These are phyloP conservation scores for Xylaria multiplex DNA, from an alignment of 2,329 filamentous ascomycete species.

Conservation along the genomic window DNA sequence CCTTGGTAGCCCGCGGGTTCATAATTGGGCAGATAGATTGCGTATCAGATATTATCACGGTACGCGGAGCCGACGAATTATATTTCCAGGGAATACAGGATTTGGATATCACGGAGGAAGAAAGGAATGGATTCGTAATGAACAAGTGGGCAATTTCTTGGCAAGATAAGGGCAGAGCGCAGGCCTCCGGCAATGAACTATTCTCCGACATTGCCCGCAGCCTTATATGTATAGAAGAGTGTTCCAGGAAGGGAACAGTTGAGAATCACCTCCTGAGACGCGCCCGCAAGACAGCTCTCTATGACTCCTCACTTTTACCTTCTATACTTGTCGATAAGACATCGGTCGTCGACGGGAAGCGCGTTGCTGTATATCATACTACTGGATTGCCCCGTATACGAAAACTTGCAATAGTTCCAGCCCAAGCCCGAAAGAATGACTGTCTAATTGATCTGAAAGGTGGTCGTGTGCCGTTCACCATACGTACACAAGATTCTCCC, in stretches of 20 bases:
- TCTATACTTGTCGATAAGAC: not conserved
- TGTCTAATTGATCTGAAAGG: not conserved
- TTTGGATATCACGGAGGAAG: no score
- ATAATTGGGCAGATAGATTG: not conserved
- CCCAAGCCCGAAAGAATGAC: not conserved
- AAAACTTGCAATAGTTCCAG: conserved; percentile 3
- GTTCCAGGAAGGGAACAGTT: no score
- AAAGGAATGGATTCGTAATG: no score
- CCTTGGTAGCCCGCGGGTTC: not conserved
- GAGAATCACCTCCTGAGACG: conserved; percentile 14
- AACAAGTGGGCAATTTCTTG: no score
- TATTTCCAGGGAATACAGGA: no score
- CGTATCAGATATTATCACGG: not conserved
- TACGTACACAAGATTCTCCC: not conserved
- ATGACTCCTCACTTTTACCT: not conserved
- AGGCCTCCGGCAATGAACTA: no score
- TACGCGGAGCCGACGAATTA: no score
- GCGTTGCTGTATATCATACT: not conserved
- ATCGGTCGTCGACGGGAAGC: conserved; percentile 16
- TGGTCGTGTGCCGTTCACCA: not conserved
- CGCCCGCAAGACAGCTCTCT: conserved; percentile 2
- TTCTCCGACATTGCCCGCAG: no score
- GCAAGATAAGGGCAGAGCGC: no score
- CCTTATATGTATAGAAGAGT: no score
- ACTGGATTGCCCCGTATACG: not conserved